These are phyloP conservation scores for Metarhizium humberi DNA, from an alignment of 2,329 filamentous ascomycete genomes.

Conservation along the genomic window DNA sequence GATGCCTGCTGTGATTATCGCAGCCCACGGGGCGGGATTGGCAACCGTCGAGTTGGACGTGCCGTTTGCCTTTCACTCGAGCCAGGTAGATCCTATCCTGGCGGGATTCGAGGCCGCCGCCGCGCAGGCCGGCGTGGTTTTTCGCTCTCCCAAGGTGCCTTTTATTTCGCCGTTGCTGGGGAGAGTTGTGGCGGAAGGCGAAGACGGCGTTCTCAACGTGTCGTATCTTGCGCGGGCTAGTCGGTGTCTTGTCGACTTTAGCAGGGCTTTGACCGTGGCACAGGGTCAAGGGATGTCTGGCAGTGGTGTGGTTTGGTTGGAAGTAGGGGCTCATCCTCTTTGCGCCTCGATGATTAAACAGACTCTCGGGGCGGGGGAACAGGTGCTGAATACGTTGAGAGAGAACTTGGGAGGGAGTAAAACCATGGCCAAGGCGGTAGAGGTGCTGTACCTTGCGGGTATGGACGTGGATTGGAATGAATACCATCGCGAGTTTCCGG, in stretches of 20 bases:
- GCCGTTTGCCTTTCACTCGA: constrained; percentile 24
- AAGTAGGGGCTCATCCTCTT: background rate
- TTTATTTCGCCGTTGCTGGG: constrained; percentile 36
- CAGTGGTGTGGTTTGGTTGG: background rate
- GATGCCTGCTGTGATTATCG: constrained; percentile 1
- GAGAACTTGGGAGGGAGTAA: background rate
- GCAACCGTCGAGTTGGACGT: constrained; percentile 22
- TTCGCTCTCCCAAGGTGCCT: constrained; percentile 6
- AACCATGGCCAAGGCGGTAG: background rate
- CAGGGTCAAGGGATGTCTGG: background rate
- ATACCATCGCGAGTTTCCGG: constrained; percentile 43
- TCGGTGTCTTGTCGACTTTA: background rate
- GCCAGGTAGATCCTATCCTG: constrained; percentile 28
- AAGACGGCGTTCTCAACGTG: background rate
- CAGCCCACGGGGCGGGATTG: background rate
- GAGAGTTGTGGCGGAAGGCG: constrained; percentile 22
- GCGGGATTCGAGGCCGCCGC: constrained; percentile 30
- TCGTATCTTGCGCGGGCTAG: background rate
- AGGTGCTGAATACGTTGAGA: background rate
- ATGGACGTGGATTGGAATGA: constrained; percentile 23
- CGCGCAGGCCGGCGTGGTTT: background rate
- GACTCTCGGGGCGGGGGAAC: background rate
- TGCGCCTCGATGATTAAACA: background rate
- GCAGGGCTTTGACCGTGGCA: background rate
- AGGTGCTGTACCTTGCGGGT: background rate